Evolutionary conservation across 176 grass and related monocot species (phyloP).

Genomic region (Urochloa ruziziensis): DNA sequence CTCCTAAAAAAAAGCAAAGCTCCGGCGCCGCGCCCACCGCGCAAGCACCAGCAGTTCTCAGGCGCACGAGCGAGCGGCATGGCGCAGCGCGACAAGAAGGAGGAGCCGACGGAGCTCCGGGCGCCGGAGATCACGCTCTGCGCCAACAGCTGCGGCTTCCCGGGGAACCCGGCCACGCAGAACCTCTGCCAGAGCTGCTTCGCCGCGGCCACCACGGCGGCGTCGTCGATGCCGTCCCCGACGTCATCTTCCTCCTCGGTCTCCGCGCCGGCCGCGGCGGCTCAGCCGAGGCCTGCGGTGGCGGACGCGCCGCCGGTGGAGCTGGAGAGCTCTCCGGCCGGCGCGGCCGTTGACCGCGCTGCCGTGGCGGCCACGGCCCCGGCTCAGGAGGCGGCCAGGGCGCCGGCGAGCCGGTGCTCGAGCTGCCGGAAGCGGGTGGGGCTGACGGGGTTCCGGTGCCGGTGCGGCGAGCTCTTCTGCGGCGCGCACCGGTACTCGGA

Average conservation of each 20-base stretch:
- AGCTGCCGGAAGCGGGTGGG: slow-evolving; percentile 82
- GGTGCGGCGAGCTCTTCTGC: slow-evolving; percentile 85
- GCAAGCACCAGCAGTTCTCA: background rate
- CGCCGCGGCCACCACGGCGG: slow-evolving; percentile 8
- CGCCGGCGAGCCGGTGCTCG: slow-evolving; percentile 64
- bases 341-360: background rate
- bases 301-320: background rate
- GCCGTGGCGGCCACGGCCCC: background rate
- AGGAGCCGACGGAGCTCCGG: slow-evolving; percentile 76
- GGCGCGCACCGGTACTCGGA: slow-evolving; percentile 96
- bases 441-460: slow-evolving; percentile 85
- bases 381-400: background rate
- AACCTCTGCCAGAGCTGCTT: slow-evolving; percentile 80
- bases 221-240: background rate
- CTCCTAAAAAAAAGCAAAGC: background rate
- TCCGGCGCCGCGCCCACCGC: background rate
- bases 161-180: slow-evolving; percentile 67
- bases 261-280: background rate
- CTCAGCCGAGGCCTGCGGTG: slow-evolving; percentile 1
- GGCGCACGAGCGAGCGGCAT: slow-evolving; percentile 18
- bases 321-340: background rate
- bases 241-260: background rate
- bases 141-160: slow-evolving; percentile 88
- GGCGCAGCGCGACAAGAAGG: slow-evolving; percentile 87
- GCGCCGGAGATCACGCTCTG: slow-evolving; percentile 76